These are phyloP conservation scores for Ophiostoma tasmaniense DNA, from an alignment of 2,329 filamentous ascomycete species.

Conservation along the genomic window DNA sequence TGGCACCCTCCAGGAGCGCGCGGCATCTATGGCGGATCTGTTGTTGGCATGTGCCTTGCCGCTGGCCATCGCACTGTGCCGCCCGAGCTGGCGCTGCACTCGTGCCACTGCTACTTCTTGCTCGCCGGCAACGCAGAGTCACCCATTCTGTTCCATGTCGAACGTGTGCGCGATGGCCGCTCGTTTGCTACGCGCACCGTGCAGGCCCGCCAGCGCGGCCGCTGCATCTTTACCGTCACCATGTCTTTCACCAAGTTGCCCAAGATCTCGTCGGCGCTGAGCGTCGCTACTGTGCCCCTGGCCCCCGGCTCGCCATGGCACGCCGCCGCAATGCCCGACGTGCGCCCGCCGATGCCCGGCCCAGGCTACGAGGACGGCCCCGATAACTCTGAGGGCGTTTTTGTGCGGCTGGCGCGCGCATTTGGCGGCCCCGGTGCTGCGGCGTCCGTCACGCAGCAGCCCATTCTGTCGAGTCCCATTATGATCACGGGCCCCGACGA, in stretches of 20 bases:
- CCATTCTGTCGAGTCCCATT: slow-evolving; percentile 40
- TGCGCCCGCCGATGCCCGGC: slow-evolving; percentile 26
- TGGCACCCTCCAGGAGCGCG: slow-evolving; percentile 91
- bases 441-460: slow-evolving; percentile 23
- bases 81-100: slow-evolving; percentile 73
- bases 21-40: slow-evolving; percentile 86
- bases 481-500: slow-evolving; percentile 31
- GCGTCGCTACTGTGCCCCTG: slow-evolving; percentile 56
- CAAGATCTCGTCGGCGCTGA: slow-evolving; percentile 37
- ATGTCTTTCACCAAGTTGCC: slow-evolving; percentile 70
- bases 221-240: slow-evolving; percentile 91
- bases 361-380: slow-evolving; percentile 25
- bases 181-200: slow-evolving; percentile 90
- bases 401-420: slow-evolving; percentile 4
- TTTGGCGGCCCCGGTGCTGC: background rate
- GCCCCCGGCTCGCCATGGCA: slow-evolving; percentile 41
- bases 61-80: slow-evolving; percentile 85
- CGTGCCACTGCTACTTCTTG: slow-evolving; percentile 98
- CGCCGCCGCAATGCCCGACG: slow-evolving; percentile 18
- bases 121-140: slow-evolving; percentile 77
- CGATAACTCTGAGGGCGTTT: slow-evolving; percentile 1
- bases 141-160: slow-evolving; percentile 90
- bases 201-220: slow-evolving; percentile 82
- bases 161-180: slow-evolving; percentile 81
- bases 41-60: slow-evolving; percentile 84